These are phyloP conservation scores for Citrus sp. DNA, from an alignment of 345 rosid species.

Conservation along the genomic window DNA sequence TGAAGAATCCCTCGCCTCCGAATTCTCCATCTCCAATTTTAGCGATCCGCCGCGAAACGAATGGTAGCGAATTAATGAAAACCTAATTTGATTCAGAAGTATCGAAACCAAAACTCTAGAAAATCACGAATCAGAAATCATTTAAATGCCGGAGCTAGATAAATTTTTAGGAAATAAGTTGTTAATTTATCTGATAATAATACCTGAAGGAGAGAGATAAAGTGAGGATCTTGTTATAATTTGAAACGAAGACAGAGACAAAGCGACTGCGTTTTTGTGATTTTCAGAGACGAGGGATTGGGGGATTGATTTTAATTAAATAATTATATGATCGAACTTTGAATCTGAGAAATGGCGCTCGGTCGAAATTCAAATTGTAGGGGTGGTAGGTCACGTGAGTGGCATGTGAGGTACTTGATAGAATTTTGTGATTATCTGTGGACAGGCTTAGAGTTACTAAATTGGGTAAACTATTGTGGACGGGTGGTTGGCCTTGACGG, in stretches of 20 bases:
- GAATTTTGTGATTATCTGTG: neutral
- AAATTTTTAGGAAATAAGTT: neutral
- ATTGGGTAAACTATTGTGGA: neutral
- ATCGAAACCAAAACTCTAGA: neutral
- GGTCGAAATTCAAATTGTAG: constrained; percentile 47
- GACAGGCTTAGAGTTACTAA: neutral
- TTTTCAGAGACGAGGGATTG: constrained; percentile 10
- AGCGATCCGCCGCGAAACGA: neutral
- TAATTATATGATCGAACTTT: constrained; percentile 13
- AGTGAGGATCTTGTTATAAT: constrained; percentile 7
- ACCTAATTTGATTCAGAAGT: neutral
- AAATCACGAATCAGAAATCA: neutral
- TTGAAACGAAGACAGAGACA: constrained; percentile 14
- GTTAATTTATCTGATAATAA: neutral
- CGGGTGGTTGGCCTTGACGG: constrained; percentile 5
- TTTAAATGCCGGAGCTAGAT: constrained; percentile 7
- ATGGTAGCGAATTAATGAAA: neutral
- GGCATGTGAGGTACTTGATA: constrained; percentile 28
- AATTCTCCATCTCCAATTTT: constrained; percentile 43
- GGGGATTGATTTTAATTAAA: constrained; percentile 10
- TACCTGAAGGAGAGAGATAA: constrained; percentile 13
- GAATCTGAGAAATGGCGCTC: constrained; percentile 43
- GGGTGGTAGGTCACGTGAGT: constrained; percentile 22
- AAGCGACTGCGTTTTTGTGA: constrained; percentile 6
- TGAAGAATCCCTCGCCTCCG: constrained; percentile 42